A percentile compares a stretch with the other conserved stretches of the same genome.
Evolutionary conservation across 164 flowering plant genomes (phyloP).

Genomic region (Malania oleifera): DNA sequence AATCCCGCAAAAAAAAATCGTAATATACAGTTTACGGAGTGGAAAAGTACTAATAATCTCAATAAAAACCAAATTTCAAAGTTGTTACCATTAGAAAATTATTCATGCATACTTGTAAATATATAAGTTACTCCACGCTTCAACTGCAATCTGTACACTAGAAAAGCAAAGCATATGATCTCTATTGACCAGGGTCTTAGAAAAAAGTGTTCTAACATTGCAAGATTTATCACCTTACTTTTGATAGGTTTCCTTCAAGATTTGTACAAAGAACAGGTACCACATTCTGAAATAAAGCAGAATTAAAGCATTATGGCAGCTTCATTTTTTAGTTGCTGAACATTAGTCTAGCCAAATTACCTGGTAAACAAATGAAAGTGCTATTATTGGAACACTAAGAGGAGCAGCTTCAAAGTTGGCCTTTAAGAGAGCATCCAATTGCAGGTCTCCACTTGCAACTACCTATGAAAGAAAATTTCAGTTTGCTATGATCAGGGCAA

Average conservation of each 20-base stretch:
- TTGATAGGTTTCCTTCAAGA: constrained; percentile 85
- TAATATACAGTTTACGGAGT: too few species aligned
- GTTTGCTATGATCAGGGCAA: too few species aligned
- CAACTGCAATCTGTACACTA: too few species aligned
- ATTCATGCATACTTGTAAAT: too few species aligned
- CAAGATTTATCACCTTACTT: constrained; percentile 72
- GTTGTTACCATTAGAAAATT: too few species aligned
- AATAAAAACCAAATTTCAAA: too few species aligned
- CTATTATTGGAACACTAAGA: constrained; percentile 78
- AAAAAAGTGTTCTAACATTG: too few species aligned
- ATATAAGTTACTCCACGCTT: too few species aligned
- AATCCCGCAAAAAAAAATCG: too few species aligned
- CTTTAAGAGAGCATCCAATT: constrained; percentile 73
- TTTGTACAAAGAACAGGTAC: constrained; percentile 92
- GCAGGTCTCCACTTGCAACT: constrained; percentile 72
- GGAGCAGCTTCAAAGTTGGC: constrained; percentile 86
- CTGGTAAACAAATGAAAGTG: constrained; percentile 95
- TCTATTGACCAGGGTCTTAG: too few species aligned
- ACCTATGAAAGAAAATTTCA: constrained; percentile 37
- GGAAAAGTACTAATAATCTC: too few species aligned
- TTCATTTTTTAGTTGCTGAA: constrained; percentile 5
- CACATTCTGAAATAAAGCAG: constrained; percentile 60
- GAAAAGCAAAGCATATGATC: too few species aligned
- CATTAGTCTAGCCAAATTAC: constrained; percentile 25
- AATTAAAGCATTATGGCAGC: background rate